phyloP scores from a whole-genome alignment of 768 basidiomycete genomes.

The Pleurotus eryngii region DNA sequence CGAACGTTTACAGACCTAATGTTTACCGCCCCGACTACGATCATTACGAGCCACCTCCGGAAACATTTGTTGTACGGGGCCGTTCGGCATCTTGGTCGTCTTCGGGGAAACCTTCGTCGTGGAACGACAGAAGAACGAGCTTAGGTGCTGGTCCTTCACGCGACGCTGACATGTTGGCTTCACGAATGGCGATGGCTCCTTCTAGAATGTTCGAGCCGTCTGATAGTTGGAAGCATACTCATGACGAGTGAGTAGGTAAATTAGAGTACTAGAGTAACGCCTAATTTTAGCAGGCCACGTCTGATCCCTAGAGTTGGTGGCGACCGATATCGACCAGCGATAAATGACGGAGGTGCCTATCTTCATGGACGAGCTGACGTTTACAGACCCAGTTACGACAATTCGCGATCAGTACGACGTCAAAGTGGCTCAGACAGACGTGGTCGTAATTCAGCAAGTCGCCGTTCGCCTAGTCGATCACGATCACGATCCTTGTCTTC shows the following conservation, averaged over 20 bases:
- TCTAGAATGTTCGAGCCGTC: conserved; percentile 71
- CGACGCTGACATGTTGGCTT: conserved; percentile 6
- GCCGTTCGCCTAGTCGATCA: conserved; percentile 16
- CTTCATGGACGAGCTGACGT: conserved; percentile 36
- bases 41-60: conserved; percentile 2
- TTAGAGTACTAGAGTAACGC: not conserved
- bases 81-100: conserved; percentile 4
- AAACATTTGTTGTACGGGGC: not conserved
- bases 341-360: conserved; percentile 36
- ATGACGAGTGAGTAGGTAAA: conserved; percentile 31
- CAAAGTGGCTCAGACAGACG: conserved; percentile 10
- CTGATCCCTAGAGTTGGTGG: conserved; percentile 16
- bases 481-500: not conserved
- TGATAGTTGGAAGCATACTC: conserved; percentile 64
- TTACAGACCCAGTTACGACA: conserved; percentile 48
- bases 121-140: conserved; percentile 2
- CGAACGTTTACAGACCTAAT: conserved; percentile 1
- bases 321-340: conserved; percentile 52
- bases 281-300: not conserved
- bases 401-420: conserved; percentile 24
- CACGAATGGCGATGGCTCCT: conserved; percentile 21
- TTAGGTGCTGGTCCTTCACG: not conserved
- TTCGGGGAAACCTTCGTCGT: not conserved
- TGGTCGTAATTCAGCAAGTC: conserved; percentile 22
- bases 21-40: conserved; percentile 1